These are phyloP conservation scores for Licmophora abbreviata DNA, from an alignment of 108 stramenopile genomes.

Conservation along the genomic window DNA sequence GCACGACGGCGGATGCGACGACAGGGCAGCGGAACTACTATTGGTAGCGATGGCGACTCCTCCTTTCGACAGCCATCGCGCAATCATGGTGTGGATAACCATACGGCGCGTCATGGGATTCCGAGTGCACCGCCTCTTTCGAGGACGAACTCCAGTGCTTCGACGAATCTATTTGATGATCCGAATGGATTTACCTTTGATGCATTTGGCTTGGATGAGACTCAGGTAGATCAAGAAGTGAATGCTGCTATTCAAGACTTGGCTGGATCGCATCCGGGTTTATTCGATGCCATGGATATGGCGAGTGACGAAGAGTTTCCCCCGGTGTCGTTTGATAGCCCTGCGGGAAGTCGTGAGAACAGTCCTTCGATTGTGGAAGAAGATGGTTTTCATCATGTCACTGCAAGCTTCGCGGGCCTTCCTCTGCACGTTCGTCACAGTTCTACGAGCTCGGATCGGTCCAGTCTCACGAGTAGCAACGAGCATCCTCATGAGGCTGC, in stretches of 20 bases:
- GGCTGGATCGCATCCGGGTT: constrained; percentile 31
- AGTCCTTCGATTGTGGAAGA: neutral
- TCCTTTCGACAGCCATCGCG: neutral
- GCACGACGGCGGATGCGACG: constrained; percentile 10
- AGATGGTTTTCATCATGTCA: neutral
- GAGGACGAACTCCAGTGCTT: constrained; percentile 1
- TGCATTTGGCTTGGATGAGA: constrained; percentile 57
- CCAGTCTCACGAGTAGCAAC: constrained; percentile 10
- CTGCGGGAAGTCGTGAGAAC: constrained; percentile 6
- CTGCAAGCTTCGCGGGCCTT: neutral
- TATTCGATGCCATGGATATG: neutral
- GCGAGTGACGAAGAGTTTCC: constrained; percentile 10
- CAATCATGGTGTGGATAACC: neutral
- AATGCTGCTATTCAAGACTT: constrained; percentile 61
- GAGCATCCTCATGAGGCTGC: neutral
- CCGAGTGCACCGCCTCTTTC: neutral
- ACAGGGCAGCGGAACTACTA: neutral
- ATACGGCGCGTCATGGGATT: neutral
- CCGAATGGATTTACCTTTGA: constrained; percentile 55
- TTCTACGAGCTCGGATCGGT: constrained; percentile 13
- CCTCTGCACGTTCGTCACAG: constrained; percentile 4
- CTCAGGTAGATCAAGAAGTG: constrained; percentile 58
- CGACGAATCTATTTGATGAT: neutral
- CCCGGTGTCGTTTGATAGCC: constrained; percentile 24
- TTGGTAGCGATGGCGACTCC: neutral